Conservation (phyloP, 2,329 filamentous ascomycete genomes). For the Fusarium dimerum region DNA sequence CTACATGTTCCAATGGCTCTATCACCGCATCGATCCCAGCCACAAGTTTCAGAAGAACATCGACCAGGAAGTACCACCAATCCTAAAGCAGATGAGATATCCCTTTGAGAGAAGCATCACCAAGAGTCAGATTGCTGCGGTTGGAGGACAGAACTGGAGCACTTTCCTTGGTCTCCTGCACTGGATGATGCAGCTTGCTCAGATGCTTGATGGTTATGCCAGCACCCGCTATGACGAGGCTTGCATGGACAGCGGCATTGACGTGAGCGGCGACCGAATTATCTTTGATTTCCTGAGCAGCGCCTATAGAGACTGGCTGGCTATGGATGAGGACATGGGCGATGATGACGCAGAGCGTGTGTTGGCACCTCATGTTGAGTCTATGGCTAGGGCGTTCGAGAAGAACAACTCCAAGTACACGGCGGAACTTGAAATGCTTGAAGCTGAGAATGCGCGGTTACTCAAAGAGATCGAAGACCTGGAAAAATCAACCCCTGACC, state of each 20-base stretch:
- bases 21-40: constrained; percentile 90
- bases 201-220: constrained; percentile 86
- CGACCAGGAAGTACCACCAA: constrained; percentile 89
- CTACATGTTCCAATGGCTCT: constrained; percentile 96
- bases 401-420: constrained; percentile 80
- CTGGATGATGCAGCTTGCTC: constrained; percentile 98
- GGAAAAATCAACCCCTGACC: constrained; percentile 81
- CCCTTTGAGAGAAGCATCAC: constrained; percentile 95
- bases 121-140: constrained; percentile 92
- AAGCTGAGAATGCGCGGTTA: constrained; percentile 80
- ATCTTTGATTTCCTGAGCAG: constrained; percentile 90
- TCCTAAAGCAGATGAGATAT: constrained; percentile 91
- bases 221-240: constrained; percentile 84
- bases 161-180: constrained; percentile 91
- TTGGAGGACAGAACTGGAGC: constrained; percentile 96
- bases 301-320: constrained; percentile 91
- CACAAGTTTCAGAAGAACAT: constrained; percentile 94
- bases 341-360: constrained; percentile 81
- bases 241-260: constrained; percentile 82
- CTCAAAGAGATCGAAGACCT: constrained; percentile 86
- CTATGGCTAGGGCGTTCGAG: constrained; percentile 88
- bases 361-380: constrained; percentile 79
- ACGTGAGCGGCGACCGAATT: constrained; percentile 86
- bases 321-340: constrained; percentile 84
- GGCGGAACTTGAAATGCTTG: constrained; percentile 80